phyloP scores from a whole-genome alignment of 345 rosid species.

The Rhizophora mangle region DNA sequence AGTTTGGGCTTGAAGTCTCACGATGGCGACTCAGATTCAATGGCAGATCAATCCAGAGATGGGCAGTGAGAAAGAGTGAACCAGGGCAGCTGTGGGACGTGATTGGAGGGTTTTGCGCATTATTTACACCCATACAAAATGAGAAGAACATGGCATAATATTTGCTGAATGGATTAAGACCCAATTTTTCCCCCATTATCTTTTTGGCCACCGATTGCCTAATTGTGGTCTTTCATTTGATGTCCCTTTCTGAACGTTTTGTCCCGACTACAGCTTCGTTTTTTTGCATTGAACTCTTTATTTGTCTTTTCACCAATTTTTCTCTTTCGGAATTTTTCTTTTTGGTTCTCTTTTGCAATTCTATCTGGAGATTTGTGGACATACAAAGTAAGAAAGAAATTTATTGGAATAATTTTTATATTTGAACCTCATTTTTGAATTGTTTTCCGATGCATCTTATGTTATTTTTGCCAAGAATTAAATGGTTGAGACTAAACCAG shows the following conservation, averaged over 20 bases:
- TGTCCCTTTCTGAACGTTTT: conserved; percentile 18
- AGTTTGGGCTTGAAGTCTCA: conserved; percentile 60
- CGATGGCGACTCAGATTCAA: conserved; percentile 41
- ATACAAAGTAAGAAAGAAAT: too few species aligned
- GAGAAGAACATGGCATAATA: conserved; percentile 12
- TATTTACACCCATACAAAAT: conserved; percentile 14
- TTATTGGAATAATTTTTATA: too few species aligned
- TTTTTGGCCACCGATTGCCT: conserved; percentile 5
- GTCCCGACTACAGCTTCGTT: conserved; percentile 12
- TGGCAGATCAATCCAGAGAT: conserved; percentile 24
- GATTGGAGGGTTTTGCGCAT: conserved; percentile 8
- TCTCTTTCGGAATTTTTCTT: neutral
- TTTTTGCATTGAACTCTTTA: conserved; percentile 16
- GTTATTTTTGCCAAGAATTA: neutral
- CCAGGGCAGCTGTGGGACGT: conserved; percentile 8
- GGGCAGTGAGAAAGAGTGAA: conserved; percentile 29
- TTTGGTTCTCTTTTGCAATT: neutral
- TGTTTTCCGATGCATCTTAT: neutral
- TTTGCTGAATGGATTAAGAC: conserved; percentile 11
- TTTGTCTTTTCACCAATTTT: neutral
- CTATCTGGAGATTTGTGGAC: neutral
- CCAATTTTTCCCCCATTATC: conserved; percentile 22
- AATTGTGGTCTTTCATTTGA: conserved; percentile 16
- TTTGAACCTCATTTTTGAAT: too few species aligned
- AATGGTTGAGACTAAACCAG: too few species aligned